phyloP scores from a whole-genome alignment of 306 rosid genomes.

The Cicer arietinum region DNA sequence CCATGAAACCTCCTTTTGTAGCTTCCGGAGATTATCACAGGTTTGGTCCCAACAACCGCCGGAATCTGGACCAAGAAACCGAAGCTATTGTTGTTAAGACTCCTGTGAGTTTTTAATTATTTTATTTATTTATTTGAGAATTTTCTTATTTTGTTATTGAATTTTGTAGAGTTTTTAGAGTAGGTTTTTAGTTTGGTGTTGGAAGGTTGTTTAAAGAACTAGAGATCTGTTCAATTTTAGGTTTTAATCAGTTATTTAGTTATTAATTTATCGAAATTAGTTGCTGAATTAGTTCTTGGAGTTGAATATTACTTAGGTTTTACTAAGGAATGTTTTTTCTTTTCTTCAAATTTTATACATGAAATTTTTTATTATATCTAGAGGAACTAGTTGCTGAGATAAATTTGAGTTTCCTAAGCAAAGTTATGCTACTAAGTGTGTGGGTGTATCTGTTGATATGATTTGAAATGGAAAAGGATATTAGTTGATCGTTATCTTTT shows the following conservation, averaged over 20 bases:
- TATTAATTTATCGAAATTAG: slow-evolving; percentile 42
- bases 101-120: slow-evolving; percentile 54
- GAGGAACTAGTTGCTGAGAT: not conserved
- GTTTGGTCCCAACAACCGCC: slow-evolving; percentile 66
- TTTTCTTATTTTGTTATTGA: not conserved
- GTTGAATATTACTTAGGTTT: slow-evolving; percentile 36
- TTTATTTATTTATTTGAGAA: not conserved
- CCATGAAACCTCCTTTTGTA: slow-evolving; percentile 77
- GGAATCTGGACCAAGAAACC: slow-evolving; percentile 53
- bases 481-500: not conserved
- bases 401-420: not conserved
- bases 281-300: slow-evolving; percentile 42
- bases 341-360: not conserved
- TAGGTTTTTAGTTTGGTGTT: slow-evolving; percentile 36
- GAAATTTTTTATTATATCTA: not conserved
- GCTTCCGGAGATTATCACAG: slow-evolving; percentile 83
- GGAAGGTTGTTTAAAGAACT: slow-evolving; percentile 37
- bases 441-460: not conserved
- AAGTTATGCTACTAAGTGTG: not conserved
- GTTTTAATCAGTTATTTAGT: slow-evolving; percentile 37
- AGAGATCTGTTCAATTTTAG: slow-evolving; percentile 53
- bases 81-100: slow-evolving; percentile 73
- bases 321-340: not conserved
- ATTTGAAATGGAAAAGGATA: slow-evolving; percentile 1
- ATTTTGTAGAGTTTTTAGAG: slow-evolving; percentile 17